A percentile compares a stretch with the other conserved stretches of the same genome.
Conservation (phyloP, 345 rosid genomes). For the Stellera chamaejasme region DNA sequence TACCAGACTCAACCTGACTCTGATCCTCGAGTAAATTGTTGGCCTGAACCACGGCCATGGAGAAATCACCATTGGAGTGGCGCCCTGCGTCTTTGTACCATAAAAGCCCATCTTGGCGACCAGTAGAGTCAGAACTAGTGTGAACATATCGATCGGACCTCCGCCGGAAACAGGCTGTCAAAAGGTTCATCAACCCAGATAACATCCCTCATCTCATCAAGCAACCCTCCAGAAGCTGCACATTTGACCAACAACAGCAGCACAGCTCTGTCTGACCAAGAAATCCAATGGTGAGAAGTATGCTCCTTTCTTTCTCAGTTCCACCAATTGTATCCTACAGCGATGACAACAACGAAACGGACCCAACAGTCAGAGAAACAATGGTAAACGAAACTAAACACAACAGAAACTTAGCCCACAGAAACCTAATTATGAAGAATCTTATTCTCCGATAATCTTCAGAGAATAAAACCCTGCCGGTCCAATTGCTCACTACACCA, state of each 20-base stretch:
- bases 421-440: conserved; percentile 5
- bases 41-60: conserved; percentile 94
- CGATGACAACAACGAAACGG: conserved; percentile 14
- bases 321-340: conserved; percentile 14
- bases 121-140: conserved; percentile 45
- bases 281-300: conserved; percentile 3
- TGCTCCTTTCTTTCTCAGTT: conserved; percentile 14
- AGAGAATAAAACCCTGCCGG: conserved; percentile 1
- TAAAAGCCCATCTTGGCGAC: conserved; percentile 76
- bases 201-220: conserved; percentile 97
- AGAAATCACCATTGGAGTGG: conserved; percentile 73
- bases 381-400: neutral
- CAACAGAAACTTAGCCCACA: conserved; percentile 5
- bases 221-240: conserved; percentile 40
- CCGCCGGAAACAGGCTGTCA: conserved; percentile 84
- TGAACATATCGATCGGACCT: conserved; percentile 54
- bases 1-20: conserved; percentile 87
- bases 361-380: conserved; percentile 3
- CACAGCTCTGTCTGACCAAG: conserved; percentile 13
- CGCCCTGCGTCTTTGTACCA: conserved; percentile 81
- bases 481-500: too few species aligned
- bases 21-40: conserved; percentile 88
- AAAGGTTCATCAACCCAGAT: conserved; percentile 67
- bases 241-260: conserved; percentile 32
- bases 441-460: conserved; percentile 10